Evolutionary conservation across 352 stramenopile species (phyloP).

Genomic region (Phytophthora chlamydospora): DNA sequence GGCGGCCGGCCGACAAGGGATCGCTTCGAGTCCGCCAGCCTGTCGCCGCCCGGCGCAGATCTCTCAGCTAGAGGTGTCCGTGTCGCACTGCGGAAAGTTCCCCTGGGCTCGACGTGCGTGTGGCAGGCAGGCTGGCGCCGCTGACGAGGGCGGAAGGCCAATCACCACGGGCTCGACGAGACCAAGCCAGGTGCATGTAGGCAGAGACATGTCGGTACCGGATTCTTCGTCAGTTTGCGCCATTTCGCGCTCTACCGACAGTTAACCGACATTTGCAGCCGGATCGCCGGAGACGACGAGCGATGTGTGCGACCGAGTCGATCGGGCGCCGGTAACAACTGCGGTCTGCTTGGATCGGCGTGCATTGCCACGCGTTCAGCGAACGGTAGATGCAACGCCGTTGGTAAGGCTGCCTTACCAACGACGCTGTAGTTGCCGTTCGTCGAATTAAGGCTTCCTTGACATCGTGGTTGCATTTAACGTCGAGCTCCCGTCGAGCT

Average conservation of each 20-base stretch:
- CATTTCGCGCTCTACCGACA: conserved; percentile 19
- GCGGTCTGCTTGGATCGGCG: conserved; percentile 3
- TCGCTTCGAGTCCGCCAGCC: too few relatives aligned
- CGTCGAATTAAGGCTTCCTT: conserved; percentile 1
- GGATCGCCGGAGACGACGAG: conserved; percentile 10
- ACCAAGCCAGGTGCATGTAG: conserved; percentile 9
- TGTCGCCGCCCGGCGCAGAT: neutral
- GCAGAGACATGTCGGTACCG: conserved; percentile 21
- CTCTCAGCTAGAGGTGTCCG: neutral
- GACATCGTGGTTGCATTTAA: neutral
- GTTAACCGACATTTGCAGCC: conserved; percentile 12
- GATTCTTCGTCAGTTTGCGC: conserved; percentile 24
- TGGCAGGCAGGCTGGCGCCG: too few relatives aligned
- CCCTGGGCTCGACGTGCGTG: neutral
- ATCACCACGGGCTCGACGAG: neutral
- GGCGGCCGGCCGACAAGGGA: too few relatives aligned
- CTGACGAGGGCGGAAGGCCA: neutral
- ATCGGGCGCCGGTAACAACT: conserved; percentile 6
- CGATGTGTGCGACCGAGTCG: conserved; percentile 4
- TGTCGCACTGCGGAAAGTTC: conserved; percentile 12
- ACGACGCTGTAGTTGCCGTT: neutral
- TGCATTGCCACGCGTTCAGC: conserved; percentile 9
- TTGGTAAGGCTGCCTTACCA: conserved; percentile 5
- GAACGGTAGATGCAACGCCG: conserved; percentile 1
- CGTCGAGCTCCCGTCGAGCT: neutral